Evolutionary conservation across 495 filamentous ascomycete species (phyloP).

Genomic region (Diplogelasinospora grovesii): DNA sequence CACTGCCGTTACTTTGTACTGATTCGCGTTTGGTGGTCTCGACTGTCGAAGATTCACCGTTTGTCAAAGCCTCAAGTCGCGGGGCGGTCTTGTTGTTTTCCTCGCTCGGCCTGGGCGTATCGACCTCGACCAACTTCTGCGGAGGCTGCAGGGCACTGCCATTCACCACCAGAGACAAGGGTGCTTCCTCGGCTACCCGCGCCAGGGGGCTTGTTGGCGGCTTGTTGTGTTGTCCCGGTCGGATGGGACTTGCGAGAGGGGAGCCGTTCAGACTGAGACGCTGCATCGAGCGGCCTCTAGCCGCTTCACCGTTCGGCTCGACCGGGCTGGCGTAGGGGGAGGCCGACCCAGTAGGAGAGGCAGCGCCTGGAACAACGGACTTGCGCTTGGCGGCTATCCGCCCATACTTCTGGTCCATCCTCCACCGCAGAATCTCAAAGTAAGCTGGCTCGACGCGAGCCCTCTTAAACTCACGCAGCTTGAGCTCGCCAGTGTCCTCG

Average conservation of each 20-base stretch:
- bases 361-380: constrained; percentile 29
- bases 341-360: constrained; percentile 35
- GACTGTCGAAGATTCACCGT: constrained; percentile 21
- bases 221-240: constrained; percentile 45
- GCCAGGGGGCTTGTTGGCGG: constrained; percentile 45
- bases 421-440: constrained; percentile 88
- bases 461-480: constrained; percentile 82
- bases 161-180: constrained; percentile 12
- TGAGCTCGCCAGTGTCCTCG: constrained; percentile 86
- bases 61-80: constrained; percentile 23
- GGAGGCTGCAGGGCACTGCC: constrained; percentile 9
- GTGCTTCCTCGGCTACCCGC: constrained; percentile 45
- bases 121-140: constrained; percentile 39
- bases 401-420: constrained; percentile 90
- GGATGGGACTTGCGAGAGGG: constrained; percentile 46
- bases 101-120: constrained; percentile 45
- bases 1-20: constrained; percentile 9
- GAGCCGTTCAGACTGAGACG: constrained; percentile 46
- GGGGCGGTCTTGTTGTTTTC: constrained; percentile 32
- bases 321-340: constrained; percentile 50
- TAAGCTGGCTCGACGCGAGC: constrained; percentile 88
- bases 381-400: constrained; percentile 46
- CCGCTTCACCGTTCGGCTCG: constrained; percentile 35
- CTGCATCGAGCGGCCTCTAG: constrained; percentile 48
- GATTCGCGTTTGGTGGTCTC: constrained; percentile 13